phyloP scores from a whole-genome alignment of 2,329 filamentous ascomycete genomes.

The Penicillium sp. region DNA sequence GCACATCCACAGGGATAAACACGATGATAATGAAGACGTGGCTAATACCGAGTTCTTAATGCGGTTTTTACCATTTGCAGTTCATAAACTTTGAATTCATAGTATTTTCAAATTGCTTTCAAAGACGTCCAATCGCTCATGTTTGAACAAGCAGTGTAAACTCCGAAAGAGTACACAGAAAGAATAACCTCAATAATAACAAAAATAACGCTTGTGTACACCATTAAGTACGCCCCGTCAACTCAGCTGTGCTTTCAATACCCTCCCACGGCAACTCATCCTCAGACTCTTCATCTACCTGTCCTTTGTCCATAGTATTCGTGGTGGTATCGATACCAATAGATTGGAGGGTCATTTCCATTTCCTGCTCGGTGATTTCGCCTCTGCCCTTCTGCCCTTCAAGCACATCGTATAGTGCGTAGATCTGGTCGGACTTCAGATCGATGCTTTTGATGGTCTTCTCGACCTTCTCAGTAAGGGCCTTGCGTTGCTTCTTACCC shows the following conservation, averaged over 20 bases:
- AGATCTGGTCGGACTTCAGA: conserved; percentile 72
- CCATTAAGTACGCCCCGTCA: conserved; percentile 29
- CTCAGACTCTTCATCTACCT: conserved; percentile 32
- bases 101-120: background rate
- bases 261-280: conserved; percentile 44
- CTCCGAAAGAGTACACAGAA: conserved; percentile 2
- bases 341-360: conserved; percentile 58
- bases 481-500: conserved; percentile 60
- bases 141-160: background rate
- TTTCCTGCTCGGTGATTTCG: conserved; percentile 58
- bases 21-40: too few species aligned
- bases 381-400: conserved; percentile 70
- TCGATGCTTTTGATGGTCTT: conserved; percentile 61
- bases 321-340: conserved; percentile 36
- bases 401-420: conserved; percentile 75
- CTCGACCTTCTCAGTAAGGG: conserved; percentile 58
- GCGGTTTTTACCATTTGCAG: background rate
- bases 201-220: background rate
- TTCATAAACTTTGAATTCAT: background rate
- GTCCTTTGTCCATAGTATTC: conserved; percentile 27
- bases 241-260: conserved; percentile 41
- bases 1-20: too few species aligned
- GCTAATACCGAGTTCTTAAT: too few species aligned
- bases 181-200: background rate
- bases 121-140: background rate